A percentile compares a stretch with the other conserved stretches of the same genome.
phyloP scores from a whole-genome alignment of 768 basidiomycete genomes.

The Solioccasus polychromus region DNA sequence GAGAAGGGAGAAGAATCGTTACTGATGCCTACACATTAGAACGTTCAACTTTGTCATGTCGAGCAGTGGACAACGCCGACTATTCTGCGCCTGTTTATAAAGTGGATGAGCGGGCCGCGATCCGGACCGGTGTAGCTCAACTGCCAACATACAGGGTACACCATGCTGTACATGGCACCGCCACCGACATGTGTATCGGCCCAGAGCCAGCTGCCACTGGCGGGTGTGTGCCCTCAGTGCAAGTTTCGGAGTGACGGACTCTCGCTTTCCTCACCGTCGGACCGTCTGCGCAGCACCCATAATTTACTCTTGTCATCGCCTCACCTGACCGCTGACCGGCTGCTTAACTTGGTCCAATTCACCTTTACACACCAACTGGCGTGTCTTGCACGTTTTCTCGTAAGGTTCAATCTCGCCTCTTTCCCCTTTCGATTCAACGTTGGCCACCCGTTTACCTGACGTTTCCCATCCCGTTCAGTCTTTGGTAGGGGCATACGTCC shows the following conservation, averaged over 20 bases:
- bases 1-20: background rate
- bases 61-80: too few species aligned
- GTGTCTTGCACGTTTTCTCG: conserved; percentile 34
- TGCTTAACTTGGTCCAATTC: conserved; percentile 10
- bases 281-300: conserved; percentile 13
- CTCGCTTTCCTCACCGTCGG: background rate
- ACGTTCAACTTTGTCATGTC: conserved; percentile 58
- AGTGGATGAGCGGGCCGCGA: conserved; percentile 6
- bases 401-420: conserved; percentile 24
- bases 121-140: too few species aligned
- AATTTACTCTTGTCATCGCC: background rate
- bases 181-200: conserved; percentile 15
- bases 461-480: conserved; percentile 32
- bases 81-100: too few species aligned
- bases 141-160: too few species aligned
- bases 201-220: background rate
- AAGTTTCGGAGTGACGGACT: conserved; percentile 8
- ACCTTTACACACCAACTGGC: conserved; percentile 19
- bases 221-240: conserved; percentile 12
- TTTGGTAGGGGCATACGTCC: conserved; percentile 26
- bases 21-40: conserved; percentile 65
- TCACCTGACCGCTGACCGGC: conserved; percentile 9
- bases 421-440: conserved; percentile 28
- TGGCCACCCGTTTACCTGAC: conserved; percentile 39
- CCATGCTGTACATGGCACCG: conserved; percentile 11